These are phyloP conservation scores for Arabidopsis arenosa DNA, from an alignment of 345 rosid species.

Conservation along the genomic window DNA sequence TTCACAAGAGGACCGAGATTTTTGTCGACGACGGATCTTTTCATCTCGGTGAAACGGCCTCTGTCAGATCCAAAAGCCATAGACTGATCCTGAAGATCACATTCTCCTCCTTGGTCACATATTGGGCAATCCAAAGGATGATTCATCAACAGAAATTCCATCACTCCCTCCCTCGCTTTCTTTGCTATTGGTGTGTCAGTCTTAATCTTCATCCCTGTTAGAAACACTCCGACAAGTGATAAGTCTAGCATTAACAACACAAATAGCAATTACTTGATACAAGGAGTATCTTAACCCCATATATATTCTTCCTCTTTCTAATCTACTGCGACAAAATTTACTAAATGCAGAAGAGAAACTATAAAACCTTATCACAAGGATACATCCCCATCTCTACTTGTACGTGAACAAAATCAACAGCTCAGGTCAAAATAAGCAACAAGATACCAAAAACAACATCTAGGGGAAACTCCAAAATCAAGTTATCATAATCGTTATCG, in stretches of 20 bases:
- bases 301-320: background rate
- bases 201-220: conserved; percentile 94
- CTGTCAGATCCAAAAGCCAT: conserved; percentile 99
- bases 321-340: background rate
- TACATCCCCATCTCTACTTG: background rate
- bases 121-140: conserved; percentile 98
- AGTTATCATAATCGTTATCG: background rate
- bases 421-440: conserved; percentile 12
- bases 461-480: background rate
- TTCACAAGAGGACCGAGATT: conserved; percentile 97
- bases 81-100: conserved; percentile 99
- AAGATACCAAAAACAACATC: conserved; percentile 1
- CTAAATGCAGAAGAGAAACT: background rate
- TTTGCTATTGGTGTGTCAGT: conserved; percentile 91
- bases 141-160: conserved; percentile 96
- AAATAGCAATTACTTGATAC: background rate
- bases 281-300: background rate
- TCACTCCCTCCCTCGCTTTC: conserved; percentile 97
- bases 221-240: background rate
- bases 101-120: conserved; percentile 98
- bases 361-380: background rate
- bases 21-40: conserved; percentile 96
- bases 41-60: conserved; percentile 92
- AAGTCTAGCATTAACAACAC: conserved; percentile 18
- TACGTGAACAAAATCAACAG: background rate